Conservation (phyloP, 2,329 filamentous ascomycete genomes). For the Clarireedia hainanense region DNA sequence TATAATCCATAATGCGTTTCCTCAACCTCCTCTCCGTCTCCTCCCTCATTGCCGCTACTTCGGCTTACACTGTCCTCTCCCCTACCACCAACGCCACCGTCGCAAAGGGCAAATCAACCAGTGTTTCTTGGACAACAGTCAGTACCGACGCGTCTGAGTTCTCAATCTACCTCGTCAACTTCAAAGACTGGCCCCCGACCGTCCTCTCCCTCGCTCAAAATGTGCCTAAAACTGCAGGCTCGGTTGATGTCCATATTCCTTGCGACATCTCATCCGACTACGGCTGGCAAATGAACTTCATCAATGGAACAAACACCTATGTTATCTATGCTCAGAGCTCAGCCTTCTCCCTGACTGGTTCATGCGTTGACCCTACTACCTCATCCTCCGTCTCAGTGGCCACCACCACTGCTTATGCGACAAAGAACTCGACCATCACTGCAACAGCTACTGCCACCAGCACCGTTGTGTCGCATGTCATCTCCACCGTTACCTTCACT, state of each 20-base stretch:
- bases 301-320: slow-evolving; percentile 9
- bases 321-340: slow-evolving; percentile 6
- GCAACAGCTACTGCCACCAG: neutral
- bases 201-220: slow-evolving; percentile 7
- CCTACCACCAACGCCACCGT: slow-evolving; percentile 4
- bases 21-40: neutral
- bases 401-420: neutral
- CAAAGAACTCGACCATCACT: neutral
- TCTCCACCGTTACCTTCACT: neutral
- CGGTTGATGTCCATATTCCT: slow-evolving; percentile 1
- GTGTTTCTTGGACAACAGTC: neutral
- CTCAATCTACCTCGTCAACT: slow-evolving; percentile 9
- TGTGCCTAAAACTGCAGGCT: neutral
- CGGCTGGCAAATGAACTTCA: slow-evolving; percentile 9
- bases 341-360: neutral
- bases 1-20: slow-evolving; percentile 5
- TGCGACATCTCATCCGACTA: neutral
- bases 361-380: slow-evolving; percentile 2
- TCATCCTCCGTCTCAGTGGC: neutral
- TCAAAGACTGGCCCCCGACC: slow-evolving; percentile 6
- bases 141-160: slow-evolving; percentile 2
- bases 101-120: slow-evolving; percentile 2
- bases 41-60: neutral
- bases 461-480: neutral
- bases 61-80: slow-evolving; percentile 3